Conservation (phyloP, 2,329 filamentous ascomycete species). For the Neopestalotiopsis sp. region DNA sequence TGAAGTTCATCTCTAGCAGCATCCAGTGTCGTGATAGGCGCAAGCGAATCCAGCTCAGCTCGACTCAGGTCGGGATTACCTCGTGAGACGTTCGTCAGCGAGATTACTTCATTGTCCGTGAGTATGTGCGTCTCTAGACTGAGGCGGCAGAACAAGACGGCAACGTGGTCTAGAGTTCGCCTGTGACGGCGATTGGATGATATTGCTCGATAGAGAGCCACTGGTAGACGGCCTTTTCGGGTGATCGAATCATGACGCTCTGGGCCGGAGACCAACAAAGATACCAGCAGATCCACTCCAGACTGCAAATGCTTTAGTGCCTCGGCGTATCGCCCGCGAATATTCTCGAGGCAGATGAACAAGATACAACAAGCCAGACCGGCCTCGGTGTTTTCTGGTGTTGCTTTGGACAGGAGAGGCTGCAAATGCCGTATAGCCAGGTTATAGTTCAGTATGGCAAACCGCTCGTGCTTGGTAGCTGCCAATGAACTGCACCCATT, state of each 20-base stretch:
- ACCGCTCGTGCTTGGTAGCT: neutral
- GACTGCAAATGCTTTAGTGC: neutral
- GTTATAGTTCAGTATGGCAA: constrained; percentile 1
- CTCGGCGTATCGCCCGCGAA: constrained; percentile 11
- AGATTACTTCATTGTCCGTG: neutral
- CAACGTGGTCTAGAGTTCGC: neutral
- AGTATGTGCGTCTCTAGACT: constrained; percentile 1
- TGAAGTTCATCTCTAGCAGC: constrained; percentile 1
- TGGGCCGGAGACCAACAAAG: neutral
- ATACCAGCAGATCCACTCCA: neutral
- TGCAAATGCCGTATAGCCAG: constrained; percentile 3
- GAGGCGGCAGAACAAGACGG: constrained; percentile 5
- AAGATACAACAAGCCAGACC: neutral
- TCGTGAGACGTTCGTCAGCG: neutral
- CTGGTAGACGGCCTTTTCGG: neutral
- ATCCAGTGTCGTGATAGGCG: neutral
- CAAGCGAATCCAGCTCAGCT: neutral
- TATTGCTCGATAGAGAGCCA: neutral
- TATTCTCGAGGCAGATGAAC: constrained; percentile 11
- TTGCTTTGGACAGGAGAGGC: constrained; percentile 7
- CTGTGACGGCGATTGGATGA: neutral
- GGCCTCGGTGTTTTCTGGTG: neutral
- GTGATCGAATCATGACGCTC: neutral
- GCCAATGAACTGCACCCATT: neutral
- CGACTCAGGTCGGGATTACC: neutral